A percentile compares a stretch with the other conserved stretches of the same genome.
Conservation (phyloP, 257 asterid species). For the Nyctanthes arbortristis region DNA sequence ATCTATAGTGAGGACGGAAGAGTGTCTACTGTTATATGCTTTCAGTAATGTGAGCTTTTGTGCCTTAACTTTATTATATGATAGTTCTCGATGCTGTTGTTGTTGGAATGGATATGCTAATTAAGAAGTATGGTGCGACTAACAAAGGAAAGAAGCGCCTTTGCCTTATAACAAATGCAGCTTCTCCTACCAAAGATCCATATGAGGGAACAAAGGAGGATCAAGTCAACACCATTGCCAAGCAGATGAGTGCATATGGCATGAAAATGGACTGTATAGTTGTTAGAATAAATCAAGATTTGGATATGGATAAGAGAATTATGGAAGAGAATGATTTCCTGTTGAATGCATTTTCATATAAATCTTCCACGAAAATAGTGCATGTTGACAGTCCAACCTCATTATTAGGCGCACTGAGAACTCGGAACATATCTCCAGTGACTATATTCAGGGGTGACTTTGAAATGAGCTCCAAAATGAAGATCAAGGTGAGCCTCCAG, state of each 20-base stretch:
- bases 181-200: slow-evolving; percentile 75
- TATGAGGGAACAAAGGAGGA: slow-evolving; percentile 91
- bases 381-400: slow-evolving; percentile 77
- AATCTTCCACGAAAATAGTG: slow-evolving; percentile 62
- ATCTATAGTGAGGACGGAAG: not conserved
- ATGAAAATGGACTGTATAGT: slow-evolving; percentile 90
- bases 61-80: slow-evolving; percentile 58
- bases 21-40: not conserved
- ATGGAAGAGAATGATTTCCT: slow-evolving; percentile 85
- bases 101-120: slow-evolving; percentile 93
- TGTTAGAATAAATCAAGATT: slow-evolving; percentile 43
- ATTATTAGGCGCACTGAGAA: slow-evolving; percentile 79
- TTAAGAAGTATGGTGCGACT: slow-evolving; percentile 73
- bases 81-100: slow-evolving; percentile 96
- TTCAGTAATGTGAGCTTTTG: not conserved
- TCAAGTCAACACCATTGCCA: slow-evolving; percentile 83
- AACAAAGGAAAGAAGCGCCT: slow-evolving; percentile 87
- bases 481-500: slow-evolving; percentile 94
- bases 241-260: slow-evolving; percentile 74
- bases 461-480: slow-evolving; percentile 65
- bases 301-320: slow-evolving; percentile 38
- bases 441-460: slow-evolving; percentile 85
- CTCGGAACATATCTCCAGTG: slow-evolving; percentile 83
- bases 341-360: slow-evolving; percentile 52
- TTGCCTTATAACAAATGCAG: slow-evolving; percentile 80